phyloP scores from a whole-genome alignment of 371 early-diverging fungal genomes.

The Lichtheimia ramosa region DNA sequence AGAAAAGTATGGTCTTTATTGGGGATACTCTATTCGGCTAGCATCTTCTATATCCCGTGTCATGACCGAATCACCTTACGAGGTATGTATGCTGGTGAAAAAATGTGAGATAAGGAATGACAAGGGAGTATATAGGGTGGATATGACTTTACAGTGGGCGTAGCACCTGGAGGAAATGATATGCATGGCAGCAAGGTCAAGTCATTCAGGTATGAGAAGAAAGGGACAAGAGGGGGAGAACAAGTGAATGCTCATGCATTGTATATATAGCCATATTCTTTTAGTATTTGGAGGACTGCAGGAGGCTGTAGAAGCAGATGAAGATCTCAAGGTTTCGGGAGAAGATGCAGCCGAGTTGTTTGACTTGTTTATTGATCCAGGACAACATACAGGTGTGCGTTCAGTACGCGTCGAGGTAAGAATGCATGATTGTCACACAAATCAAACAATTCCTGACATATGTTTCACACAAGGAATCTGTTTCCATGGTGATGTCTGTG shows the following conservation, averaged over 20 bases:
- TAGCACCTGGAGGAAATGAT: constrained; percentile 53
- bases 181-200: constrained; percentile 35
- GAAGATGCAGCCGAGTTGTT: constrained; percentile 69
- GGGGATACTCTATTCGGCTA: constrained; percentile 74
- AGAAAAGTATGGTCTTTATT: constrained; percentile 68
- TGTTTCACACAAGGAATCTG: constrained; percentile 27
- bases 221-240: constrained; percentile 6
- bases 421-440: not conserved
- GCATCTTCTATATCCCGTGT: constrained; percentile 65
- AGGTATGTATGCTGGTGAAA: constrained; percentile 28
- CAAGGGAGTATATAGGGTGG: constrained; percentile 40
- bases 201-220: constrained; percentile 11
- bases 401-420: constrained; percentile 69
- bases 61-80: constrained; percentile 61
- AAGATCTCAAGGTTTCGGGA: constrained; percentile 56
- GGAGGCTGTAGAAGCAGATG: constrained; percentile 71
- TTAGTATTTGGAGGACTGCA: constrained; percentile 74
- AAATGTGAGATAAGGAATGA: too few relatives aligned
- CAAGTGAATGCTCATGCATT: not conserved
- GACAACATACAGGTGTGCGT: constrained; percentile 62
- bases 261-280: constrained; percentile 54
- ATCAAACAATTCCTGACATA: not conserved
- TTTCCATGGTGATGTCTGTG: constrained; percentile 34
- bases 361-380: constrained; percentile 65
- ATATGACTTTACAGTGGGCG: constrained; percentile 73